These are phyloP conservation scores for Lathyrus sativus DNA, from an alignment of 306 rosid species.

Conservation along the genomic window DNA sequence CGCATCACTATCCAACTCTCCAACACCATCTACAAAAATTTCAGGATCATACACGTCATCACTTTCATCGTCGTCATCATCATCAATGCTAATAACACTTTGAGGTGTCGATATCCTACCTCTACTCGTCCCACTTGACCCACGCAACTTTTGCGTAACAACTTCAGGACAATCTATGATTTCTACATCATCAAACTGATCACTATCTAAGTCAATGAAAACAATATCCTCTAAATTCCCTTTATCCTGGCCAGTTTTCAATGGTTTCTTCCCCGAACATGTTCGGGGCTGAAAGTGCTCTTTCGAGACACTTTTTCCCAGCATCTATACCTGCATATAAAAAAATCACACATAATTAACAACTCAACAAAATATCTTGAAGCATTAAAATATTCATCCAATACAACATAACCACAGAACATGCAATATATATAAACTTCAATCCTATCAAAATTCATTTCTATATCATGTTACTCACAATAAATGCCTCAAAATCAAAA, in stretches of 20 bases:
- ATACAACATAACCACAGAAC: background rate
- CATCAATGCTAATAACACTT: conserved; percentile 66
- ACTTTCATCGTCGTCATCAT: conserved; percentile 48
- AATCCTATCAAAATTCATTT: background rate
- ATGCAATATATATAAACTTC: background rate
- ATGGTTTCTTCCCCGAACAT: conserved; percentile 53
- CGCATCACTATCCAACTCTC: conserved; percentile 82
- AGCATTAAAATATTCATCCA: background rate
- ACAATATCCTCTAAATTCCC: conserved; percentile 47
- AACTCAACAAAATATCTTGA: conserved; percentile 18
- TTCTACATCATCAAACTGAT: conserved; percentile 56
- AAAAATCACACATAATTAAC: conserved; percentile 12
- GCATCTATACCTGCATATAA: conserved; percentile 51
- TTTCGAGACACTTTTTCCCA: conserved; percentile 48
- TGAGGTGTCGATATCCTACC: conserved; percentile 39
- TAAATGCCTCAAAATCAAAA: background rate
- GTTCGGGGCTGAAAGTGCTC: conserved; percentile 51
- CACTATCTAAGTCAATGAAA: conserved; percentile 69
- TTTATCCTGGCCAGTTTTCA: conserved; percentile 42
- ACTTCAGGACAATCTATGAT: conserved; percentile 53
- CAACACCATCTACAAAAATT: conserved; percentile 48
- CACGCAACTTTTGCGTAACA: conserved; percentile 33
- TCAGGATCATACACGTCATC: conserved; percentile 43
- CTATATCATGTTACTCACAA: background rate
- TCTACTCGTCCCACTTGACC: conserved; percentile 46